These are phyloP conservation scores for Leccinum solheimii DNA, from an alignment of 1,284 basidiomycete species.

Conservation along the genomic window DNA sequence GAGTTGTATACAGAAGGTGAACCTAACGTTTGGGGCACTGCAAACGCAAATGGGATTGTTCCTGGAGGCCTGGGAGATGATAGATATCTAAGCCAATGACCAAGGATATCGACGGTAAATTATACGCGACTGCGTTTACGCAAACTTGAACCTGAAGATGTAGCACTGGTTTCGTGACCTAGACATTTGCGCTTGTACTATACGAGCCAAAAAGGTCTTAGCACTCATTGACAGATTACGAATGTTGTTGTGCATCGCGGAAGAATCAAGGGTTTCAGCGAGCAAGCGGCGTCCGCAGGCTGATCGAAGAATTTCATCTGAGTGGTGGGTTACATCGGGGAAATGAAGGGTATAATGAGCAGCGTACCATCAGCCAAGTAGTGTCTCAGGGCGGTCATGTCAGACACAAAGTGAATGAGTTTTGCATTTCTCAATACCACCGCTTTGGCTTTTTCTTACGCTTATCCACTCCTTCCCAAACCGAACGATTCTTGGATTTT, in stretches of 20 bases:
- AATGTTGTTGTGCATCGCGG: background rate
- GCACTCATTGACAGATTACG: background rate
- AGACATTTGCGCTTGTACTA: background rate
- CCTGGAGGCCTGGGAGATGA: too few relatives aligned
- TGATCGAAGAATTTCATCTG: background rate
- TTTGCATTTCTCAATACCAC: constrained; percentile 18
- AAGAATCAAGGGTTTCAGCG: background rate
- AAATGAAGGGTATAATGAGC: background rate
- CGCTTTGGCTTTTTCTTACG: constrained; percentile 21
- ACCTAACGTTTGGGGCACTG: too few relatives aligned
- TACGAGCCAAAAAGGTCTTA: background rate
- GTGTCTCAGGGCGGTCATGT: too few relatives aligned
- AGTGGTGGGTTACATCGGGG: background rate
- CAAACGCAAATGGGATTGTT: too few relatives aligned
- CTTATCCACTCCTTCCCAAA: constrained; percentile 24
- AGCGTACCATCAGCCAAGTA: background rate
- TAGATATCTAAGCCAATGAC: too few relatives aligned
- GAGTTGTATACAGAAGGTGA: background rate
- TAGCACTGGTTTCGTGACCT: background rate
- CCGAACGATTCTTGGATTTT: constrained; percentile 27
- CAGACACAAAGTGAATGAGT: background rate
- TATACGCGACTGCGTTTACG: background rate
- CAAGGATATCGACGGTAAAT: too few relatives aligned
- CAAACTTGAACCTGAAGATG: background rate
- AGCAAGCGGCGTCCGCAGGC: background rate